Base-by-base conservation (phyloP, 108 stramenopile genomes). In the Nannochloropsis gaditana region DNA sequence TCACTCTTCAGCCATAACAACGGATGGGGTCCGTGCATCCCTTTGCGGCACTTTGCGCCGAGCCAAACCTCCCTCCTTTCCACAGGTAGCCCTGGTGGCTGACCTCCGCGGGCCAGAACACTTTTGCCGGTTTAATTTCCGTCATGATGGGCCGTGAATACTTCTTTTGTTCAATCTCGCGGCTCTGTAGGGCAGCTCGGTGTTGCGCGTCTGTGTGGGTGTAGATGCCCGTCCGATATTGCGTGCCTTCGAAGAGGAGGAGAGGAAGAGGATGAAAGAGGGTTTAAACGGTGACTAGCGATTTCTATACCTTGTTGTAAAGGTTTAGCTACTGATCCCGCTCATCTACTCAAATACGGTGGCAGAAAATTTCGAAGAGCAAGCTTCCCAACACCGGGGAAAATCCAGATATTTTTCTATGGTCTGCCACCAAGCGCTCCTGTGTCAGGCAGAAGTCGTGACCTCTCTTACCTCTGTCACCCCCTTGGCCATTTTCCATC, bases 161-260 rank as follows among this genome's bases (percentile, higher is more conserved):
- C 44, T 92, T 84, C 50, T 45, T 44, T 81, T 91, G 43, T 21
- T 44, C 84, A 79, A 92, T 5, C 73, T 86, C 42, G 44, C 81
- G 44, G 42, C 83, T 21, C 44, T 10, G 2, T 17, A 10, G 43
- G 43, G 82, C 43, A 17, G 82, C 82, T 19, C 11, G 15, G 21
- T 41, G 3, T 80, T 90, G 87, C 73, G 92, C 91, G 9, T 93
- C 87, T 9, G 86, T 90, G 84, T 96, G 94, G 83, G 83, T 93
- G 89, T 94, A 99, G 45, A 97, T 87, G 21, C 94, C 98, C 83
- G 93, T 91, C 5, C 93, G 86, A 83, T 99, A 99, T 86, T 97
- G 96, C 4, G 93, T 93, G 3, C 96, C 59, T 73, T 73, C 19
- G 3, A 15, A n/a, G n/a, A 73, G 59, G 59, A n/a, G n/a, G 59